phyloP scores from a whole-genome alignment of 192 early-diverging fungal species.

The Backusella tarrabulga region DNA sequence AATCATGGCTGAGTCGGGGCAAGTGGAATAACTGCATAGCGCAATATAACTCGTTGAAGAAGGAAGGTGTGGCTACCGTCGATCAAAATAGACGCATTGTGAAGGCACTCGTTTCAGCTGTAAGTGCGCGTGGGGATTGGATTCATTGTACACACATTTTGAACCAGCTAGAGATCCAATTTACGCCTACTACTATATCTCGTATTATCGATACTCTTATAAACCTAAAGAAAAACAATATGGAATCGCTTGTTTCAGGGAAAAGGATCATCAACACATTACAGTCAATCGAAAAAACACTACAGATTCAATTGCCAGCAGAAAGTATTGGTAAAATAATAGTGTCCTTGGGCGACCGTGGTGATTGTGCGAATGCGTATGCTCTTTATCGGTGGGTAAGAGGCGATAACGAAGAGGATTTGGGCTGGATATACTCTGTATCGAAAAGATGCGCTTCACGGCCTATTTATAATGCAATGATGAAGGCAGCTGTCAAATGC shows the following conservation, averaged over 20 bases:
- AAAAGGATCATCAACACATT: constrained; percentile 5
- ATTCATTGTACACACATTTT: neutral
- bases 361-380: constrained; percentile 6
- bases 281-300: constrained; percentile 9
- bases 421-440: neutral
- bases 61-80: neutral
- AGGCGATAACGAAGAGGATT: neutral
- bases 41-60: neutral
- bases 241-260: neutral
- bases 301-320: neutral
- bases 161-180: neutral
- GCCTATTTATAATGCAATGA: constrained; percentile 14
- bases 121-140: constrained; percentile 6
- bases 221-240: neutral
- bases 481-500: constrained; percentile 7
- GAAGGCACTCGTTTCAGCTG: constrained; percentile 1
- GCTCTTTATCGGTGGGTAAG: constrained; percentile 21
- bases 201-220: constrained; percentile 14
- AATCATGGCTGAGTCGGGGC: neutral
- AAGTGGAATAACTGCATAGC: neutral
- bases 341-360: constrained; percentile 5
- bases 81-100: constrained; percentile 9
- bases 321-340: constrained; percentile 4
- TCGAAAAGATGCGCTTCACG: neutral
- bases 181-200: neutral